Evolutionary conservation across 1,284 basidiomycete species (phyloP).

Genomic region (Moniliophthora roreri): DNA sequence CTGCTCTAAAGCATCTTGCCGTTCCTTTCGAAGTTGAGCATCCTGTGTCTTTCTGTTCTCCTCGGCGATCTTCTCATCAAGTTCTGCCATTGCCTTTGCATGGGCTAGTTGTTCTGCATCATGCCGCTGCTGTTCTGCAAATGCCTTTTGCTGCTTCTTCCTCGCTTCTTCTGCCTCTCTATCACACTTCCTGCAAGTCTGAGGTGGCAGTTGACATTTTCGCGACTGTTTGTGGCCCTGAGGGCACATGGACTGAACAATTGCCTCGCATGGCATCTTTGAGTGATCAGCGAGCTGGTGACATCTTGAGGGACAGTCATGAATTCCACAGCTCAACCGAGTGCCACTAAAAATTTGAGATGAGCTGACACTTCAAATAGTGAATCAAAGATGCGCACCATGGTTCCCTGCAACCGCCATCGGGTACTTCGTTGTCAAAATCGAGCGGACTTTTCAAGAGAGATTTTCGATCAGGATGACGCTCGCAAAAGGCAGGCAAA

Average conservation of each 20-base stretch:
- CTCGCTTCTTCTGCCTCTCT: slow-evolving; percentile 27
- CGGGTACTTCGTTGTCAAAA: slow-evolving; percentile 53
- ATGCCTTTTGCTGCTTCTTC: slow-evolving; percentile 27
- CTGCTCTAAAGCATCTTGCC: slow-evolving; percentile 26
- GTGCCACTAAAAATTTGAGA: slow-evolving; percentile 35
- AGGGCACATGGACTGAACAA: slow-evolving; percentile 18
- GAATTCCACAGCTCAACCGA: slow-evolving; percentile 46
- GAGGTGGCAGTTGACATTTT: slow-evolving; percentile 29
- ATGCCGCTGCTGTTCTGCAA: slow-evolving; percentile 29
- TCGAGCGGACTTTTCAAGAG: slow-evolving; percentile 39
- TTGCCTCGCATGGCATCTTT: slow-evolving; percentile 26
- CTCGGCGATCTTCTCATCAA: slow-evolving; percentile 31
- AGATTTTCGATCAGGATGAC: slow-evolving; percentile 43
- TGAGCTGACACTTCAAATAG: background rate
- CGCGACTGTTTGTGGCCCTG: slow-evolving; percentile 27
- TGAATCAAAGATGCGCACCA: slow-evolving; percentile 40
- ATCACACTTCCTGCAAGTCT: slow-evolving; percentile 33
- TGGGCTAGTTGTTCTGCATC: slow-evolving; percentile 34
- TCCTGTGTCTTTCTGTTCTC: slow-evolving; percentile 25
- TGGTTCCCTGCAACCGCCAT: slow-evolving; percentile 58
- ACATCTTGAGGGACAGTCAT: slow-evolving; percentile 54
- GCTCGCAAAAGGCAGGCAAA: slow-evolving; percentile 55
- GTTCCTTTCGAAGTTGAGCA: slow-evolving; percentile 25
- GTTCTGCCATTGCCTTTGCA: slow-evolving; percentile 25
- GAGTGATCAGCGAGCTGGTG: slow-evolving; percentile 45